A percentile compares a stretch with the other conserved stretches of the same genome.
These are phyloP conservation scores for Lyophyllum decastes DNA, from an alignment of 768 basidiomycete species.

Conservation along the genomic window DNA sequence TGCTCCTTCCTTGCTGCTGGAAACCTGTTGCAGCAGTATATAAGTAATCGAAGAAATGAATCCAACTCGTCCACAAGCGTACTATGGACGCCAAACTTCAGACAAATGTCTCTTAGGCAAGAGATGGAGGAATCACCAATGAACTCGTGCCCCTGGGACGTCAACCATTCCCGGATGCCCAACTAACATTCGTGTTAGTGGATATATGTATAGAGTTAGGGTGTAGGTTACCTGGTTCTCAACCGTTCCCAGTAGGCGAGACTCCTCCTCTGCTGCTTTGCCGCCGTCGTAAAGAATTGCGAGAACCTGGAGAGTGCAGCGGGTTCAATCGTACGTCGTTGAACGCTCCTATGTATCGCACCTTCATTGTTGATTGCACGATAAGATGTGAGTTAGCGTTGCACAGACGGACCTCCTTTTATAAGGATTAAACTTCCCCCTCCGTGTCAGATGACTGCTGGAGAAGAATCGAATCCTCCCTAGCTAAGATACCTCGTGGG, in stretches of 20 bases:
- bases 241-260: slow-evolving; percentile 76
- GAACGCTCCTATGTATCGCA: slow-evolving; percentile 8
- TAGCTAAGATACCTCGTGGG: slow-evolving; percentile 6
- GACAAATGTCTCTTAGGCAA: background rate
- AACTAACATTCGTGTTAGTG: slow-evolving; percentile 44
- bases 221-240: slow-evolving; percentile 67
- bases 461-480: slow-evolving; percentile 7
- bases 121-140: slow-evolving; percentile 47
- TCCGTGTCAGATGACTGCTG: slow-evolving; percentile 11
- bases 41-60: background rate
- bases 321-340: background rate
- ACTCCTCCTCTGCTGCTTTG: slow-evolving; percentile 65
- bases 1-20: slow-evolving; percentile 81
- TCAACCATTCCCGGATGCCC: slow-evolving; percentile 70
- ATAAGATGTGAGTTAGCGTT: background rate
- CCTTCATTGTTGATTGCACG: slow-evolving; percentile 41
- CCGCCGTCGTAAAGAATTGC: slow-evolving; percentile 75
- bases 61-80: slow-evolving; percentile 1
- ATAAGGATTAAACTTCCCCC: background rate
- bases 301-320: slow-evolving; percentile 49
- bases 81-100: slow-evolving; percentile 2
- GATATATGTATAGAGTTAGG: background rate
- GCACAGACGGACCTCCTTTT: background rate
- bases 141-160: slow-evolving; percentile 72
- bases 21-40: slow-evolving; percentile 46